These are phyloP conservation scores for Lachancea sp. DNA, from an alignment of 805 yeast species.

Conservation along the genomic window DNA sequence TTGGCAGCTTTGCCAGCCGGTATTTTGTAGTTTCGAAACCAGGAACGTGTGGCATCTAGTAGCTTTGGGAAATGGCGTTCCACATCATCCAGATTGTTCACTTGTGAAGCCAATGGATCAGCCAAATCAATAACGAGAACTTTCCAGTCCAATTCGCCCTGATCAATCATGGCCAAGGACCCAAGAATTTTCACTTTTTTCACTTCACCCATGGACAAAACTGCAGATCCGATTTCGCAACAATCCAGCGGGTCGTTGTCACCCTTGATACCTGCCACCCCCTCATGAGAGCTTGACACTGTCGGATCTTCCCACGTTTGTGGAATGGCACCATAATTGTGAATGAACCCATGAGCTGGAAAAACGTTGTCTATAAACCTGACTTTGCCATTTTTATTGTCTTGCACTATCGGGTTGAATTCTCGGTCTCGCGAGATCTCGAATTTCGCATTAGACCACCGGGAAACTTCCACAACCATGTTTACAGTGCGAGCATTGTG, in stretches of 20 bases:
- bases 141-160: conserved; percentile 97
- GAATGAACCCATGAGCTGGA: conserved; percentile 80
- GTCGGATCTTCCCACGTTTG: conserved; percentile 98
- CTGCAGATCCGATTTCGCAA: conserved; percentile 72
- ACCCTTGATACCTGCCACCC: conserved; percentile 52
- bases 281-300: conserved; percentile 35
- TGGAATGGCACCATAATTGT: conserved; percentile 83
- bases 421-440: conserved; percentile 55
- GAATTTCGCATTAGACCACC: conserved; percentile 80
- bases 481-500: conserved; percentile 40
- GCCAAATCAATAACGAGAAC: conserved; percentile 60
- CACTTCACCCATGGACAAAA: conserved; percentile 56
- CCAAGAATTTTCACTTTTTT: conserved; percentile 66
- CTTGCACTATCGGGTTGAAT: conserved; percentile 78
- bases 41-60: conserved; percentile 56
- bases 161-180: conserved; percentile 74
- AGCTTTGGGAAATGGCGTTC: conserved; percentile 64
- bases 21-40: conserved; percentile 81
- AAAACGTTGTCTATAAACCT: conserved; percentile 73
- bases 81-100: conserved; percentile 64
- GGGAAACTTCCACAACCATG: conserved; percentile 71
- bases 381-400: conserved; percentile 64
- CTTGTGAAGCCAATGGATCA: conserved; percentile 56
- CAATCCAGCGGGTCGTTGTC: conserved; percentile 96
- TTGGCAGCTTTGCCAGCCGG: conserved; percentile 79